Evolutionary conservation across 2,329 filamentous ascomycete species (phyloP), one percentile per base, ranked within the genome.

Genomic region (Colletotrichum sp.): DNA sequence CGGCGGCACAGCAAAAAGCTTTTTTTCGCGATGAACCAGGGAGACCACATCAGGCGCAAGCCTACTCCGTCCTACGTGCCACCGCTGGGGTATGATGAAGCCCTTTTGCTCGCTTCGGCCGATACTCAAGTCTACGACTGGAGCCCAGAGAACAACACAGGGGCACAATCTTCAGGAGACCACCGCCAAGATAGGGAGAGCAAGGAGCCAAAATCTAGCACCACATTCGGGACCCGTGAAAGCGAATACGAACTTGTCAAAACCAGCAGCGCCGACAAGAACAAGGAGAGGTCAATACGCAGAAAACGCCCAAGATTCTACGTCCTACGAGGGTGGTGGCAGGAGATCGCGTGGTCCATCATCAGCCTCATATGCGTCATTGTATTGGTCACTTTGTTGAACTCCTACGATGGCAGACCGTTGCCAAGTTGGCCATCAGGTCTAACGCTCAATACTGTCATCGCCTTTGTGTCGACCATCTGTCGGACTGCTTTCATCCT

Each of bases 361-460:
- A 49, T 74, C 8, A 68, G 66, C 18, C 24, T 66, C 28, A 8
- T 63, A 7, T 70, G 55, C 32, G 13, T 78, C 32, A 44, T 72
- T 3, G 77, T 86, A 83, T 34, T 79, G 12, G 59, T 77, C n/a
- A 36, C 68, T 21, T 60, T 78, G 3, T 65, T 79, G 15, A 36
- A 30, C 18, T 34, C 52, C 4, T 76, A 67, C 71, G 74, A 83
- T 39, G 78, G 79, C 28, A 75, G 79, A n/a, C 76, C 78, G 0
- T 76, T 79, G 8, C 81, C 80, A 2, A 72, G 76, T 4, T 78
- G 79, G 78, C 78, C 77, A 5, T 34, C 80, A 12, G 79, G 80
- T 6, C 64, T 82, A 16, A 82, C 80, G 1, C 79, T 82, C 62
- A 83, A 83, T 71, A 81, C 81, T 1, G 67, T 81, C 8, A 68